A percentile compares a stretch with the other conserved stretches of the same genome.
Conservation (phyloP, 148 eudicot genomes). For the Rhododendron vialii region DNA sequence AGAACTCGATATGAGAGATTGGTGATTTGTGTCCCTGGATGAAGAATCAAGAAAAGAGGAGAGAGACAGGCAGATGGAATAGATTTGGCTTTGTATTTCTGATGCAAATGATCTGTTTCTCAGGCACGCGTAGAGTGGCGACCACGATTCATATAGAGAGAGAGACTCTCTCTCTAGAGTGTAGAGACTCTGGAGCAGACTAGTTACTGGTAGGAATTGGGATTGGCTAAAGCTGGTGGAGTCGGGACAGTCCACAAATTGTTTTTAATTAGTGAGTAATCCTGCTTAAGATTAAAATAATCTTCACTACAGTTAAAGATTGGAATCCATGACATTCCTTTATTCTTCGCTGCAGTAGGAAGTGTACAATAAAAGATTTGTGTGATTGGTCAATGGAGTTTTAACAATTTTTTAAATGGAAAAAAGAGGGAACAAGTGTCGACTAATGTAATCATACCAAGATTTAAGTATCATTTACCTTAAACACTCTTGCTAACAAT, state of each 20-base stretch:
- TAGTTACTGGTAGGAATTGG: background rate
- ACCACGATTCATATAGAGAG: background rate
- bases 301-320: background rate
- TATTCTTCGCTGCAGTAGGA: background rate
- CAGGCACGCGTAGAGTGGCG: background rate
- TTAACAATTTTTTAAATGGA: background rate
- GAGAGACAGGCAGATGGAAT: background rate
- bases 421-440: background rate
- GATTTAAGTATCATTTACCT: background rate
- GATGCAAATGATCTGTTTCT: background rate
- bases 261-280: background rate
- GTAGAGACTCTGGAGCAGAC: background rate
- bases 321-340: background rate
- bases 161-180: constrained; percentile 6
- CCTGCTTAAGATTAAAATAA: background rate
- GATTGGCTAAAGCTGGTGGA: constrained; percentile 4
- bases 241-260: background rate
- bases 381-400: background rate
- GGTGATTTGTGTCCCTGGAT: background rate
- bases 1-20: background rate
- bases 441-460: background rate
- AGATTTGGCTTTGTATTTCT: background rate
- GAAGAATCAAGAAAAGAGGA: background rate
- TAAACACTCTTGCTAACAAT: background rate
- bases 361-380: background rate